These are phyloP conservation scores for Dispira parvispora DNA, from an alignment of 192 early-diverging fungal species.

Conservation along the genomic window DNA sequence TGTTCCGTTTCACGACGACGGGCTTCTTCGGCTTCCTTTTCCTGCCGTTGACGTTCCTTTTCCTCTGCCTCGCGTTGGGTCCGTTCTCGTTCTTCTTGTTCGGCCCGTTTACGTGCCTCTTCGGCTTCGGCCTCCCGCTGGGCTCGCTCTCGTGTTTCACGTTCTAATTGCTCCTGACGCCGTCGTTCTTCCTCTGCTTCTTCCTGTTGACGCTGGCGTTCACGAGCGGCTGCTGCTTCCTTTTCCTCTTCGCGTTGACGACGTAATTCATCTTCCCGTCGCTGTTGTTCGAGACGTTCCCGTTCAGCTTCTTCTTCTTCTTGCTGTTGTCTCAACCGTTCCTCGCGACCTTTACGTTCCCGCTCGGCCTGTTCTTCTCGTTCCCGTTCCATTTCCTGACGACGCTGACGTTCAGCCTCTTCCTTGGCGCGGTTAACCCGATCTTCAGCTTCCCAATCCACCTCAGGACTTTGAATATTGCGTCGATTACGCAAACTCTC, in stretches of 20 bases:
- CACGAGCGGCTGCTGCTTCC: conserved; percentile 13
- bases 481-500: conserved; percentile 22
- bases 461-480: not conserved
- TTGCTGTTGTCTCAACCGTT: conserved; percentile 10
- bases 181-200: conserved; percentile 14
- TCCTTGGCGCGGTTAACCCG: conserved; percentile 11
- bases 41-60: conserved; percentile 15
- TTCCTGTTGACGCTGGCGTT: conserved; percentile 10
- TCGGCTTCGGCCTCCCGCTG: conserved; percentile 17
- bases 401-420: conserved; percentile 11
- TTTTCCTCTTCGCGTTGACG: conserved; percentile 19
- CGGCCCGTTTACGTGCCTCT: conserved; percentile 16
- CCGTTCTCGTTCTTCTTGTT: conserved; percentile 12
- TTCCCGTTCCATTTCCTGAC: conserved; percentile 9
- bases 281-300: conserved; percentile 16
- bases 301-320: conserved; percentile 12
- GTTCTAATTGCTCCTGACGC: conserved; percentile 18
- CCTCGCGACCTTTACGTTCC: conserved; percentile 15
- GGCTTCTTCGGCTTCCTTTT: conserved; percentile 10
- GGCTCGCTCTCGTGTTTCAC: conserved; percentile 17
- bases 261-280: conserved; percentile 18
- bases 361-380: conserved; percentile 18
- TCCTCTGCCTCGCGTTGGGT: conserved; percentile 14
- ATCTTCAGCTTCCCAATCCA: conserved; percentile 11
- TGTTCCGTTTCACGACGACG: no score